Conservation (phyloP, 2,329 filamentous ascomycete species). For the Calonectria pteridis region DNA sequence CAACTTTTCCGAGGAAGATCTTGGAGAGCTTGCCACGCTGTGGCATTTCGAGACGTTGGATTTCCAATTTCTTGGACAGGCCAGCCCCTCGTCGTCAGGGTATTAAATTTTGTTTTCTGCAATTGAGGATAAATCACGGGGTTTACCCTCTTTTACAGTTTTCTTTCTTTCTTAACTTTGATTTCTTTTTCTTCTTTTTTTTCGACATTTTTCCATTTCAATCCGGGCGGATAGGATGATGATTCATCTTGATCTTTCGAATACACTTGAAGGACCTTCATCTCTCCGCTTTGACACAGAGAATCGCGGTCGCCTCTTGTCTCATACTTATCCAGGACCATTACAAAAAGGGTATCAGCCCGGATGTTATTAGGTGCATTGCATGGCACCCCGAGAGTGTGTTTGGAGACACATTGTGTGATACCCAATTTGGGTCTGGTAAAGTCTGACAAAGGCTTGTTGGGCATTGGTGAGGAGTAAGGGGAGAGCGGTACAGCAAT, state of each 20-base stretch:
- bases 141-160: neutral
- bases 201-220: neutral
- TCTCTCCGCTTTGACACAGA: too few relatives aligned
- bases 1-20: constrained; percentile 48
- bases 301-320: neutral
- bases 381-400: neutral
- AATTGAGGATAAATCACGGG: neutral
- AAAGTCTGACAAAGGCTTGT: neutral
- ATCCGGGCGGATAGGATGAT: neutral
- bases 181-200: neutral
- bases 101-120: neutral
- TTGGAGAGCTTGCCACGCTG: constrained; percentile 48
- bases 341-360: neutral
- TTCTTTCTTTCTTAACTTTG: neutral
- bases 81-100: neutral
- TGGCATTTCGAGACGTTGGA: constrained; percentile 53
- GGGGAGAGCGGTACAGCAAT: neutral
- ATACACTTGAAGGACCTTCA: neutral
- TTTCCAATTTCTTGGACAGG: constrained; percentile 44
- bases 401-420: neutral
- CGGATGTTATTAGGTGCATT: neutral
- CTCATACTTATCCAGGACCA: neutral
- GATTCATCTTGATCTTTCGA: neutral
- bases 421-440: neutral
- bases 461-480: neutral